Evolutionary conservation across 768 basidiomycete genomes (phyloP).

Genomic region (Mycena pura): DNA sequence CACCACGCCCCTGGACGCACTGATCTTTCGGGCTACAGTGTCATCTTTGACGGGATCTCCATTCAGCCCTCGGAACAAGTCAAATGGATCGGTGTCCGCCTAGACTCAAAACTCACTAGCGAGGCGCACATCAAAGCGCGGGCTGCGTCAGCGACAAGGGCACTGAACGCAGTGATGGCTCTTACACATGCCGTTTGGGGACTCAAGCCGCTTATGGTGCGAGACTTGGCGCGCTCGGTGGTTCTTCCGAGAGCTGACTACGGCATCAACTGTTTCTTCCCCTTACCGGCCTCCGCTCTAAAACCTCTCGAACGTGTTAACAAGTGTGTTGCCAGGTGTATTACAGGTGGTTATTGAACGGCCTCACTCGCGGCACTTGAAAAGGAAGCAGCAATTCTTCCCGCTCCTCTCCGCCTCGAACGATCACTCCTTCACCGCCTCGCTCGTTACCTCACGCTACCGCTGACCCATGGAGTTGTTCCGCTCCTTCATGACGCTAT

Average conservation of each 20-base stretch:
- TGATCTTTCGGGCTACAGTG: background rate
- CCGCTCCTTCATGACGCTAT: background rate
- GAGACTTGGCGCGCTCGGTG: background rate
- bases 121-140: background rate
- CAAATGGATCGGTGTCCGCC: background rate
- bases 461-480: background rate
- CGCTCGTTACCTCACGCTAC: background rate
- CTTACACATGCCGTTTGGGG: slow-evolving; percentile 3
- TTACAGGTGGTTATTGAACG: background rate
- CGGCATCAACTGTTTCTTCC: background rate
- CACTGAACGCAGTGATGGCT: background rate
- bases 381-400: background rate
- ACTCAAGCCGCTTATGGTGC: background rate
- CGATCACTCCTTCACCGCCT: background rate
- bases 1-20: background rate
- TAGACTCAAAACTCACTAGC: background rate
- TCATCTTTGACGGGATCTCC: background rate
- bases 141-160: background rate
- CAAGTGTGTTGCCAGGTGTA: background rate
- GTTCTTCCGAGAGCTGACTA: background rate
- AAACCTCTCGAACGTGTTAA: background rate
- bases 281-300: background rate
- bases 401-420: background rate
- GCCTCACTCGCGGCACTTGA: background rate
- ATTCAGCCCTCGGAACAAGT: background rate